Base-by-base conservation (phyloP, 495 filamentous ascomycete species). In the Corynascus novoguineensis region DNA sequence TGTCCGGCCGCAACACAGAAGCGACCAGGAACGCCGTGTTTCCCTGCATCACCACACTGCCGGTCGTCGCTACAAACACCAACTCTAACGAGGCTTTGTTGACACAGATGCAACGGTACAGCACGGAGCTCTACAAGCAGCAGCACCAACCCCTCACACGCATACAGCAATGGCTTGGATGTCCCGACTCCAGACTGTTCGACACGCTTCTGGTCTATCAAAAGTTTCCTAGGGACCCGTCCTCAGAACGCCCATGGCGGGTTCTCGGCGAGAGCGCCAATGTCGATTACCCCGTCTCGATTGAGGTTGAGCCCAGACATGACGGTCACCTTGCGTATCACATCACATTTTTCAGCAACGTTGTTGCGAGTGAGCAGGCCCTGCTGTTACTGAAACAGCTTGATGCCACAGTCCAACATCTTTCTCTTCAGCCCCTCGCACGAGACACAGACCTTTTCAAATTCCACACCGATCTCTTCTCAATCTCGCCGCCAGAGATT, bases 161-260 rank as follows among this genome's bases (percentile, higher is more conserved):
- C 24, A 83, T 93, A 34, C 88, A 90, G 60, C 77, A 79, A 27
- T 85, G 82, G 78, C 73, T 85, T 45, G 82, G 81, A 4, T 74
- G 70, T 46, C 71, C 78, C 0, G 78, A 85, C 29, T 71, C 78
- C 21, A 72, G 74, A 12, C 75, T 90, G 3, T 92, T 95, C 61
- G 89, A 95, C 67, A 88, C 88, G 0, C 69, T 95, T 28, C 83
- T 95, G 64, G 84, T 84, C 0, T 92, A 88, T 64, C 90, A 92
- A 62, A 90, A 88, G 58, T 49, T 57, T 52, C 44, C 65, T 9
- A 24, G 59, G 17, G 31, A 35, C 31, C 22, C 22, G 1, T 11
- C 47, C 11, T 31, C 28, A 12, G 50, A 11, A 0, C 40, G 5
- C 15, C 66, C 64, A 0, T 73, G 71, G 67, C 47, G 54, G 1